Conservation (phyloP, 352 stramenopile species). For the Saprolegnia parasitica region DNA sequence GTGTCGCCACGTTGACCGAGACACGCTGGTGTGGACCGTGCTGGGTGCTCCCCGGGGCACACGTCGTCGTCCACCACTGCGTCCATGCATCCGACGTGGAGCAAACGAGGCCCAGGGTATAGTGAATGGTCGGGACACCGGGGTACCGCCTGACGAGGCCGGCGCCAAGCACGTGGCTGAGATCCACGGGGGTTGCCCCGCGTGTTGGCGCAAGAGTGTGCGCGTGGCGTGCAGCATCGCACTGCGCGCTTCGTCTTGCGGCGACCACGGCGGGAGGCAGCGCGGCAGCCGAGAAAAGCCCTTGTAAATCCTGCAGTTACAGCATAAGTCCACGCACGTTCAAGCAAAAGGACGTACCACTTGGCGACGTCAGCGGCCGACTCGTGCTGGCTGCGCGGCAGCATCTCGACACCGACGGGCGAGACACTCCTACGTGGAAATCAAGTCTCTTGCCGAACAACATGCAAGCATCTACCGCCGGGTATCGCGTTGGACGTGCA, state of each 20-base stretch:
- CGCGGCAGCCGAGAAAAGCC: constrained; percentile 11
- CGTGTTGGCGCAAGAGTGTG: not conserved
- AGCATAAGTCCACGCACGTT: not conserved
- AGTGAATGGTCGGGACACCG: not conserved
- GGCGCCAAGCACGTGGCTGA: not conserved
- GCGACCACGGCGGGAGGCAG: constrained; percentile 7
- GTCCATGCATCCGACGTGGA: not conserved
- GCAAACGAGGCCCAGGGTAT: not conserved
- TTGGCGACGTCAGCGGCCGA: not conserved
- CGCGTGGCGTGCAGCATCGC: not conserved
- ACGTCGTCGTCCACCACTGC: constrained; percentile 8
- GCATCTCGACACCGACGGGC: constrained; percentile 12
- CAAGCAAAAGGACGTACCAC: not conserved
- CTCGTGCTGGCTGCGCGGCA: not conserved
- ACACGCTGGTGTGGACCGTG: not conserved
- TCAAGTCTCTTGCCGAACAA: not conserved
- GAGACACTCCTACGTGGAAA: not conserved
- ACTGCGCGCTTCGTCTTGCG: constrained; percentile 3
- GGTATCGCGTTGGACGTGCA: not conserved
- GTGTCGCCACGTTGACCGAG: not conserved
- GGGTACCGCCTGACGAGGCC: not conserved
- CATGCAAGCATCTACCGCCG: not conserved
- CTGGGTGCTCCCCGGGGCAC: not conserved
- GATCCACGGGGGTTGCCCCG: not conserved
- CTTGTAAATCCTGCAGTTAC: constrained; percentile 4